A percentile compares a stretch with the other conserved stretches of the same genome.
phyloP scores from a whole-genome alignment of 345 rosid species.

The Pugionium cornutum region DNA sequence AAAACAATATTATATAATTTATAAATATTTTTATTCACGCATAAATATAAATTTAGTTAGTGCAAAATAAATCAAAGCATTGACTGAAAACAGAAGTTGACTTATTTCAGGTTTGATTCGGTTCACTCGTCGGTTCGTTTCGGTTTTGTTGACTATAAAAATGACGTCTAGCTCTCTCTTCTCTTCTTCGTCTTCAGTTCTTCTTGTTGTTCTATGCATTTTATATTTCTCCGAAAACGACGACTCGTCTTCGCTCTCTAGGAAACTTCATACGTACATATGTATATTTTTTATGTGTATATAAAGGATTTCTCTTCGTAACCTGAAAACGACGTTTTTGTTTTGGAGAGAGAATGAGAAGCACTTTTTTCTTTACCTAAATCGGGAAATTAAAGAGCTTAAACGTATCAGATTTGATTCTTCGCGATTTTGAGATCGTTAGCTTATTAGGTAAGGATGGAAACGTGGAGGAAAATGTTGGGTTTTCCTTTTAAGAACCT shows the following conservation, averaged over 20 bases:
- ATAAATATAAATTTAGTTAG: too few relatives aligned
- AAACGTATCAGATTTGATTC: conserved; percentile 13
- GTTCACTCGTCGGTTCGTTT: conserved; percentile 20
- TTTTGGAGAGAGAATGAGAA: conserved; percentile 21
- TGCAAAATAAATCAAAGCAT: too few relatives aligned
- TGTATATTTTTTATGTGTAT: conserved; percentile 9
- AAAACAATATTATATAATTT: too few relatives aligned
- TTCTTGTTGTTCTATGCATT: too few relatives aligned
- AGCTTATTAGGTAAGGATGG: conserved; percentile 29
- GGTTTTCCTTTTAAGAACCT: too few relatives aligned
- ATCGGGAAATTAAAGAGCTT: conserved; percentile 30
- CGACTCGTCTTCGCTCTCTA: conserved; percentile 39
- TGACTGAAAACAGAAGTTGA: too few relatives aligned
- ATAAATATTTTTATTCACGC: too few relatives aligned
- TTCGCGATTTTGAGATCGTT: conserved; percentile 26
- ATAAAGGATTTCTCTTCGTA: conserved; percentile 41
- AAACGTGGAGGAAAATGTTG: background rate
- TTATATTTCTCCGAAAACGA: conserved; percentile 32
- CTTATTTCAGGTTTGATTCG: conserved; percentile 4
- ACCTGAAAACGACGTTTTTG: conserved; percentile 41
- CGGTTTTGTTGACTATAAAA: conserved; percentile 18
- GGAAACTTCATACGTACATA: conserved; percentile 19
- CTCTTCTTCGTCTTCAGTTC: background rate
- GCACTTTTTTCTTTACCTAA: conserved; percentile 33
- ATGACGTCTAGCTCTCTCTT: conserved; percentile 2